Evolutionary conservation across 768 basidiomycete species (phyloP), one percentile per base, ranked within the genome.

Genomic region (Lentinula aciculospora): DNA sequence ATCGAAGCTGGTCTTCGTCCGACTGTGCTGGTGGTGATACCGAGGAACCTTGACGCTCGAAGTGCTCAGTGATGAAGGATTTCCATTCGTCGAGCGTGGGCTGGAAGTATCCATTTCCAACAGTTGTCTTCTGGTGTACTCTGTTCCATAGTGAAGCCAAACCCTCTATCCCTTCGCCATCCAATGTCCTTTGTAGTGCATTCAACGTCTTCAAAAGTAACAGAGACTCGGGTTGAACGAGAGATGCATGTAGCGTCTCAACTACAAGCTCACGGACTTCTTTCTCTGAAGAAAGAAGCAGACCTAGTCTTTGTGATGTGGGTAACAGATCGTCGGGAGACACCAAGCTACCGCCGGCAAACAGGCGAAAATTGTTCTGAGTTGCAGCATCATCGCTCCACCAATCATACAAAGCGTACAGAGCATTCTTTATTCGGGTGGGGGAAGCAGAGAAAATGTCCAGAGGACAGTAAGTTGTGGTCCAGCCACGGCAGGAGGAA

Each of bases 121-220:
- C 61, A 1, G 72, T 57, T 60, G 53, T 19, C 32, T 45, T 15
- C 17, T 19, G 62, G 72, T 67, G 56, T 37, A 68, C 68, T 36
- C 59, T 51, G 28, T 66, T 65, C 73, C 77, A 79, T 3, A 86
- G 65, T 55, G 74, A 70, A 36, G 73, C 74, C 19, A 97, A 76
- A 2, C 92, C 91, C 64, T 96, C 93, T 60, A 97, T 88, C 67
- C 95, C 94, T 42, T 93, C 78, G 5, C 81, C 69, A 68, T 97
- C 94, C 23, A 98, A 81, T 3, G 79, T 81, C 25, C 85, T 79
- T 67, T 97, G 93, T 3, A 94, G 77, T 21, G 67, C 65, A 2
- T 80, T 76, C 39, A 94, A 71, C 3, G 70, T 78, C 10, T 57
- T 34, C 93, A 77, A 31, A 86, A 75, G 12, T 79, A 77, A 2